These are phyloP conservation scores for Fusarium sp. DNA, from an alignment of 2,329 filamentous ascomycete species.

Conservation along the genomic window DNA sequence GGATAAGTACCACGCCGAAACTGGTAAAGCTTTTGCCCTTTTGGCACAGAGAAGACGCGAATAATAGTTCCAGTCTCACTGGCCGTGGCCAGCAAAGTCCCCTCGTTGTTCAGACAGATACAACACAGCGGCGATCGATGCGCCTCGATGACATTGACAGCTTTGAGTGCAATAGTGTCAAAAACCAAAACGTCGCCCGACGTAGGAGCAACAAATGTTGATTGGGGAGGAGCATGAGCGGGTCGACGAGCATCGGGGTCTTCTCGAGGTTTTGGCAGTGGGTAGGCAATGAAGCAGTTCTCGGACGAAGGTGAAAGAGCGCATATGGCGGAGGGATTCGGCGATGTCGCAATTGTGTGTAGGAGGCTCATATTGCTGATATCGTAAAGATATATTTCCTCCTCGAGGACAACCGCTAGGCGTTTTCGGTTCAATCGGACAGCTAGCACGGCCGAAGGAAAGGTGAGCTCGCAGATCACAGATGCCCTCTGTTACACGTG, in stretches of 20 bases:
- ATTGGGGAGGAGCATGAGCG: constrained; percentile 83
- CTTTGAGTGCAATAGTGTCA: constrained; percentile 87
- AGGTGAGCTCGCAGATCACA: constrained; percentile 98
- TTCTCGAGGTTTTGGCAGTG: constrained; percentile 77
- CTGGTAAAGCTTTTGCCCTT: constrained; percentile 92
- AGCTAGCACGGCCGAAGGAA: constrained; percentile 93
- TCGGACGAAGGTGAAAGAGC: constrained; percentile 93
- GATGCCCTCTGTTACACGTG: constrained; percentile 63
- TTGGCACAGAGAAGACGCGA: constrained; percentile 90
- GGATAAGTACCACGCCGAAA: constrained; percentile 96
- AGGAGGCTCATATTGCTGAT: constrained; percentile 98
- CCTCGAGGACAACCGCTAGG: constrained; percentile 90
- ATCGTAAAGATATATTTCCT: constrained; percentile 97
- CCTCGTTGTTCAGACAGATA: constrained; percentile 91
- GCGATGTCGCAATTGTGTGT: constrained; percentile 91
- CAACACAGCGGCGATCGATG: constrained; percentile 91
- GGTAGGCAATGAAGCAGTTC: constrained; percentile 94
- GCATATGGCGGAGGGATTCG: constrained; percentile 91
- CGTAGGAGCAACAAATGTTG: constrained; percentile 81
- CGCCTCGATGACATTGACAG: constrained; percentile 94
- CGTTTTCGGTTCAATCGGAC: constrained; percentile 95
- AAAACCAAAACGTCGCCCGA: constrained; percentile 94
- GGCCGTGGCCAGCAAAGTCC: constrained; percentile 89
- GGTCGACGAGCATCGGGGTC: constrained; percentile 68
- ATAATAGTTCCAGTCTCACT: constrained; percentile 99